These are phyloP conservation scores for Phytophthora macrochlamydospora DNA, from an alignment of 352 stramenopile genomes.

Conservation along the genomic window DNA sequence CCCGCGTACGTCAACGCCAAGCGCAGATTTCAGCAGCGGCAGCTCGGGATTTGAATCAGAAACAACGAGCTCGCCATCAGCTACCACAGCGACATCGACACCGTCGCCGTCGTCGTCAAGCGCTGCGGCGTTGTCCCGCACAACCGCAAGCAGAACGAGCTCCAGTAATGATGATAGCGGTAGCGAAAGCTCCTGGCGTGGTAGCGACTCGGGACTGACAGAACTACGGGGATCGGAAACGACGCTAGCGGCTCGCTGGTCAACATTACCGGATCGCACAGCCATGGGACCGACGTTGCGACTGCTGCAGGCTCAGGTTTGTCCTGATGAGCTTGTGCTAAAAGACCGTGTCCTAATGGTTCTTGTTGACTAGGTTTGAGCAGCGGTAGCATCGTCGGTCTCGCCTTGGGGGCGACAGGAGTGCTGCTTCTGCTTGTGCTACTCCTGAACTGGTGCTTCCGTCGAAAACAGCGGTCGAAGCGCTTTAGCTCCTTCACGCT, in stretches of 20 bases:
- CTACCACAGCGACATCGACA: constrained; percentile 1
- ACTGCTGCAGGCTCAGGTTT: neutral
- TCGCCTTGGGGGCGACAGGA: constrained; percentile 15
- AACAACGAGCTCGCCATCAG: too few species aligned
- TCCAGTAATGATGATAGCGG: too few species aligned
- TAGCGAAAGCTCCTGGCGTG: neutral
- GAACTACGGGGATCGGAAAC: constrained; percentile 9
- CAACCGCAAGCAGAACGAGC: too few species aligned
- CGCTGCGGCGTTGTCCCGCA: neutral
- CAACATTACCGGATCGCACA: constrained; percentile 11
- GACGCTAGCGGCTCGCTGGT: neutral
- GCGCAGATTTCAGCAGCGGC: constrained; percentile 1
- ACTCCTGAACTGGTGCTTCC: constrained; percentile 13
- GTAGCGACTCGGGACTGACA: constrained; percentile 4
- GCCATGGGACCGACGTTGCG: constrained; percentile 6
- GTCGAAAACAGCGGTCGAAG: constrained; percentile 9
- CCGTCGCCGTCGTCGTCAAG: neutral
- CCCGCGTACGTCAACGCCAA: too few species aligned
- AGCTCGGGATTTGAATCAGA: neutral
- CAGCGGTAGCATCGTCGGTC: constrained; percentile 14
- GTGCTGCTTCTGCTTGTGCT: constrained; percentile 11
- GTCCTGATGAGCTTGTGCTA: neutral
- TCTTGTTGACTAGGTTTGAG: constrained; percentile 1
- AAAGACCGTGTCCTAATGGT: neutral
- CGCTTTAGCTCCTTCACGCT: constrained; percentile 6